A percentile compares a stretch with the other conserved stretches of the same genome.
Evolutionary conservation across 129 eudicot species (phyloP).

Genomic region (Tagetes erecta): DNA sequence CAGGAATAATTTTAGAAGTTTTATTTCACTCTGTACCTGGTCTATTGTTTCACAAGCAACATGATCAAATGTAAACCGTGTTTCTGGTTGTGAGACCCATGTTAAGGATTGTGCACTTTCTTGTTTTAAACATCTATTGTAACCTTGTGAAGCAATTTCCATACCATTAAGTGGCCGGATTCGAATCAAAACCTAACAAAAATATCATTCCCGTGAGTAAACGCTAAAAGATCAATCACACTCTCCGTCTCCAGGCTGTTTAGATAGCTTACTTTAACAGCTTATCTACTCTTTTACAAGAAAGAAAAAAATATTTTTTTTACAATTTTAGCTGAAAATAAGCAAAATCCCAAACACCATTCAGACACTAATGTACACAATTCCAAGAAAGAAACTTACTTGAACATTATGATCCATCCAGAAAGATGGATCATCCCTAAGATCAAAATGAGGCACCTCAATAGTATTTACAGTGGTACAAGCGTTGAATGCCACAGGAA

Average conservation of each 20-base stretch:
- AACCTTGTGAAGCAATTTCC: constrained; percentile 67
- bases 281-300: too few relatives aligned
- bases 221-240: neutral
- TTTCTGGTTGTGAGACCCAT: constrained; percentile 84
- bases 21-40: constrained; percentile 50
- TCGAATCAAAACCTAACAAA: constrained; percentile 69
- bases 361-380: neutral
- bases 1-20: neutral
- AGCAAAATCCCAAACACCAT: too few relatives aligned
- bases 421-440: constrained; percentile 85
- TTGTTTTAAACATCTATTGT: constrained; percentile 75
- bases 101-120: constrained; percentile 77
- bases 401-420: constrained; percentile 98
- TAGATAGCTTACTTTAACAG: too few relatives aligned
- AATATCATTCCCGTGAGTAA: neutral
- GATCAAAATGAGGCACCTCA: constrained; percentile 87
- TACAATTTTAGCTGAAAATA: too few relatives aligned
- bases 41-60: constrained; percentile 88
- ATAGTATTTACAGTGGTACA: constrained; percentile 52
- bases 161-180: constrained; percentile 66
- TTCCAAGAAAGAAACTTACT: constrained; percentile 36
- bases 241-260: too few relatives aligned
- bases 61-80: constrained; percentile 86
- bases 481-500: constrained; percentile 46
- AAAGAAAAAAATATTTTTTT: too few relatives aligned